Percentiles rank a stretch among this genome's conserved stretches.
These are phyloP conservation scores for Aspergillus fructus DNA, from an alignment of 2,329 filamentous ascomycete species.

Conservation along the genomic window DNA sequence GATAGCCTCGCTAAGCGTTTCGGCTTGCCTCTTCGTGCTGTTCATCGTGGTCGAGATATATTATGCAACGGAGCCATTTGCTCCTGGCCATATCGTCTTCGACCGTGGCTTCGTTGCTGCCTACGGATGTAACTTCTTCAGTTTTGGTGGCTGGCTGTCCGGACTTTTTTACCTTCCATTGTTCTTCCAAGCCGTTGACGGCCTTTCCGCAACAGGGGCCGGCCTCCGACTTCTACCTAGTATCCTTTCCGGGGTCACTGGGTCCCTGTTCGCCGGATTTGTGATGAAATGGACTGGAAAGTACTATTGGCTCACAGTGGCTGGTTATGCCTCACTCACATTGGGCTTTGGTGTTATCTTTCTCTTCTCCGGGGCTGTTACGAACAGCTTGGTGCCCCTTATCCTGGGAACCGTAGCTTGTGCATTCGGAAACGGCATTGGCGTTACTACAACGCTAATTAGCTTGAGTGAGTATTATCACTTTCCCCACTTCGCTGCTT, in stretches of 20 bases:
- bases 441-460: conserved; percentile 70
- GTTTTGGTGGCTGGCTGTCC: conserved; percentile 60
- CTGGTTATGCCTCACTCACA: conserved; percentile 54
- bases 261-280: conserved; percentile 64
- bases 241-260: conserved; percentile 61
- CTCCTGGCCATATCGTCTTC: conserved; percentile 71
- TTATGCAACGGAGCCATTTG: conserved; percentile 69
- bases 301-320: conserved; percentile 68
- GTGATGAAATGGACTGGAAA: conserved; percentile 69
- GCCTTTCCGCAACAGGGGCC: conserved; percentile 61
- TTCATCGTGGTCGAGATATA: conserved; percentile 70
- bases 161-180: conserved; percentile 72
- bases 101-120: conserved; percentile 64
- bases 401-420: conserved; percentile 58
- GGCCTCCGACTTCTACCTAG: conserved; percentile 67
- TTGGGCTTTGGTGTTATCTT: conserved; percentile 58
- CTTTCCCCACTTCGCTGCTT: background rate
- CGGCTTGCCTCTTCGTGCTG: conserved; percentile 60
- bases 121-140: conserved; percentile 72
- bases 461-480: conserved; percentile 53
- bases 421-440: conserved; percentile 57
- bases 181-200: conserved; percentile 72
- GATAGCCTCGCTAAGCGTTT: conserved; percentile 56
- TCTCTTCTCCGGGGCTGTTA: conserved; percentile 56
- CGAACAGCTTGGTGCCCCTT: conserved; percentile 52